Base-by-base conservation (phyloP, 306 rosid genomes). In the Sophora flavescens region DNA sequence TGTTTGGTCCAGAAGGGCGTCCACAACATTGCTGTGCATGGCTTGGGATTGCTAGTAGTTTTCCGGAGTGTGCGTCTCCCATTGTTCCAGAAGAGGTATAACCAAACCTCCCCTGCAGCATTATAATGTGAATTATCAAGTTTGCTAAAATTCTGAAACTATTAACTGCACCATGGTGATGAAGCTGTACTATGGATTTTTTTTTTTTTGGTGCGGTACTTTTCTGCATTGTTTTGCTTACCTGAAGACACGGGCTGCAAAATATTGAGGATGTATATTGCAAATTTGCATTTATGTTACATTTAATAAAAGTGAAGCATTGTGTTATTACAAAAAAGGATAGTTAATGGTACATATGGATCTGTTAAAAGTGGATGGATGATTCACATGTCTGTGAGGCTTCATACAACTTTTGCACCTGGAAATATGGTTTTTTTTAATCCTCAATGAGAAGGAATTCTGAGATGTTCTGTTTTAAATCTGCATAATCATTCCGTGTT, bases 1-100 rank as follows among this genome's bases (percentile, higher is more conserved):
- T 95, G 97, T 95, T 95, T 87, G 99, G 99, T 71, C 97, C 99
- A 22, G 99, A 95, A 88, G 99, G 99, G 42, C 97, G 97, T 76
- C 99, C 99, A 68, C 97, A 95, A 51, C 99, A 95, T 87, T 95
- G 99, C 64, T 95, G 99, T 87, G 97, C 99, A 53, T 95, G 99
- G 99, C 97, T 92, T 81, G 97, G 99, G 63, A 84, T 95, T 65
- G 99, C 99, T 57, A 95, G 99, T 84, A 95, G 99, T 88, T 92
- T 95, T 82, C 97, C 97, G 15, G 99, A 95, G 81, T 95, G 97
- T 83, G 91, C 97, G 44, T 95, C 97, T 68, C 90, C 91, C 13
- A 81, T 95, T 70, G 91, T 95, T 72, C 97, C 93, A 9, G 99
- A 95, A 86, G 99, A 95, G 99, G 99, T 90, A 74, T 62, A 60